Conservation (phyloP, 2,329 filamentous ascomycete species). For the Colletotrichum spinosum region DNA sequence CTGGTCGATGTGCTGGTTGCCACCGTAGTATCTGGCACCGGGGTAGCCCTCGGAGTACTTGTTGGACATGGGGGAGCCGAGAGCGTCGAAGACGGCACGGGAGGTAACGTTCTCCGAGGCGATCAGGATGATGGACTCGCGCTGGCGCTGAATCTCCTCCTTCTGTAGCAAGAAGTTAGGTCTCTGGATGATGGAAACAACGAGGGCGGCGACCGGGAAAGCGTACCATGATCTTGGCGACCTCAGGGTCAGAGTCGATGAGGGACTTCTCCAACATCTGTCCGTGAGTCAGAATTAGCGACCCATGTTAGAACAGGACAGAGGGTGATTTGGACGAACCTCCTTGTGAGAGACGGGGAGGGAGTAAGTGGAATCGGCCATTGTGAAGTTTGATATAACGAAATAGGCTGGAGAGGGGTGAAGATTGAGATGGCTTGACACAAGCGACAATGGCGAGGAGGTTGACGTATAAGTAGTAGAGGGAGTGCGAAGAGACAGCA, state of each 20-base stretch:
- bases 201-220: conserved; percentile 44
- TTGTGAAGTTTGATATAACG: conserved; percentile 43
- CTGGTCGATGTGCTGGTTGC: conserved; percentile 98
- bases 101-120: conserved; percentile 99
- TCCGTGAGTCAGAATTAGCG: conserved; percentile 47
- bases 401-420: conserved; percentile 9
- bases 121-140: conserved; percentile 98
- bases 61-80: conserved; percentile 96
- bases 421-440: conserved; percentile 20
- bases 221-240: conserved; percentile 86
- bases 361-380: conserved; percentile 62
- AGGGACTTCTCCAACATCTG: conserved; percentile 97
- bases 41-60: conserved; percentile 99
- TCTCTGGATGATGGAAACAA: conserved; percentile 55
- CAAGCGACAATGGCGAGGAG: conserved; percentile 34
- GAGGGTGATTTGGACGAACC: conserved; percentile 49
- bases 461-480: conserved; percentile 20
- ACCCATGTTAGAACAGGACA: conserved; percentile 36
- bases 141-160: conserved; percentile 95
- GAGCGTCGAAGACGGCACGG: conserved; percentile 95
- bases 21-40: conserved; percentile 97
- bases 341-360: conserved; percentile 67
- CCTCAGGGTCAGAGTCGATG: conserved; percentile 90
- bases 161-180: conserved; percentile 51
- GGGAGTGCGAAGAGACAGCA: conserved; percentile 10